Evolutionary conservation across 2,329 filamentous ascomycete genomes (phyloP), one percentile per base, ranked within the genome.

Genomic region (Pseudogymnoascus sp.): DNA sequence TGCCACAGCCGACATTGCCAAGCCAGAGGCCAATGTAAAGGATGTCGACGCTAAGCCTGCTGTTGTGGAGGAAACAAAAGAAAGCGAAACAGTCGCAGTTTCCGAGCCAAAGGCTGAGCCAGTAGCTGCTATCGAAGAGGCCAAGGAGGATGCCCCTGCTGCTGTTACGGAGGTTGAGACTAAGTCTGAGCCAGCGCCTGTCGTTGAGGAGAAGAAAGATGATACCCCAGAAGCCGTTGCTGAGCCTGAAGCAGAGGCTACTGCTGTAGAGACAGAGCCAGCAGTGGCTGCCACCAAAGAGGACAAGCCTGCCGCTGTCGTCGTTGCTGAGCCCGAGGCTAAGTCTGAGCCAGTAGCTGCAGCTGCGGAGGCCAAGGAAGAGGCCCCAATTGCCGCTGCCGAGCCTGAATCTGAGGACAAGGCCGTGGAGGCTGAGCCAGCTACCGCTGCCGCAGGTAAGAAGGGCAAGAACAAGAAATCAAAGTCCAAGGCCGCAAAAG

Each of bases 391-490:
- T 35, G 55, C 30, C 3, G 57, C 35, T 48, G 7, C 57, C 7
- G 45, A 59, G 37, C 37, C 23, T 13, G 57, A 59, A 57, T n/a
- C 5, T n/a, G 45, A 30, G 8, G n/a, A 9, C 0, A 18, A 52
- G 26, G 55, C 10, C 2, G 35, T 23, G 4, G 45, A 52, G n/a
- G 45, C 45, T 12, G 45, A 52, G 23, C 23, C 41, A 12, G 23
- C 23, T 12, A n/a, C 23, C 2, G 41, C 41, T 28, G 23, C 41
- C 12, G 5, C 41, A 1, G 35, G 37, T 5, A 48, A 52, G n/a
- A 52, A 59, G 34, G 34, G 38, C n/a, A 38, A 37, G 19, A 58
- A 28, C 35, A 59, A 41, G 35, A 59, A 39, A 10, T 37, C 37
- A 5, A 59, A 59, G 39, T 18, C 34, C 5, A 41, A 58, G 38